A percentile compares a stretch with the other conserved stretches of the same genome.
These are phyloP conservation scores for Gonapodya prolifera DNA, from an alignment of 192 early-diverging fungal species.

Conservation along the genomic window DNA sequence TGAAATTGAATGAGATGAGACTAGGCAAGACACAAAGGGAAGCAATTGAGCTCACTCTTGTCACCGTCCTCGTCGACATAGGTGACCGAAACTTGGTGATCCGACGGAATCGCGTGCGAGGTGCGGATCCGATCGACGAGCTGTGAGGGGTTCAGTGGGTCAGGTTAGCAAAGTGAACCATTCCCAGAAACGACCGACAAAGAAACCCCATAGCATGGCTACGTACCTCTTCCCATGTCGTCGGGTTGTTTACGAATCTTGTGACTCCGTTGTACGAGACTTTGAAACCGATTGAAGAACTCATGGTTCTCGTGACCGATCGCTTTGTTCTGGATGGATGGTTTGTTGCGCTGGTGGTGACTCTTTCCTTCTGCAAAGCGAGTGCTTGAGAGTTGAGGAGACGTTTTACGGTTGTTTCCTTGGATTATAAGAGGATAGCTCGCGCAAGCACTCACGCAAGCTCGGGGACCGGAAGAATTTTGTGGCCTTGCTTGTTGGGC, in stretches of 20 bases:
- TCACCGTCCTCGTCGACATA: constrained; percentile 7
- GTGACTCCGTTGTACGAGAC: not conserved
- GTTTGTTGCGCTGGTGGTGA: not conserved
- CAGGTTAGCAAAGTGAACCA: not conserved
- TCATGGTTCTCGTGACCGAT: too few relatives aligned
- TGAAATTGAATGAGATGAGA: not conserved
- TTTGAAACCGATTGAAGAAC: not conserved
- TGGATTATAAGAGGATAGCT: not conserved
- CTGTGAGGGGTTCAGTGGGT: not conserved
- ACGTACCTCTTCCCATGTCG: not conserved
- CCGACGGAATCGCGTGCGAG: not conserved
- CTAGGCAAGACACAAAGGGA: not conserved
- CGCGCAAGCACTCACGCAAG: not conserved
- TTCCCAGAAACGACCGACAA: not conserved
- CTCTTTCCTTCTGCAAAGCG: not conserved
- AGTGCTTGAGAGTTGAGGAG: not conserved
- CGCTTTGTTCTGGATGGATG: not conserved
- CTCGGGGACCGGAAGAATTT: too few relatives aligned
- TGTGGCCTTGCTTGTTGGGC: too few relatives aligned
- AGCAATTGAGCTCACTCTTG: not conserved
- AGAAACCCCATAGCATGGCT: not conserved
- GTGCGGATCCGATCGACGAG: not conserved
- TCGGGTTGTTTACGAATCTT: not conserved
- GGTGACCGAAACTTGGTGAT: not conserved
- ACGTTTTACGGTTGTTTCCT: not conserved